These are phyloP conservation scores for Ophiosphaerella narmari DNA, from an alignment of 2,329 filamentous ascomycete genomes.

Conservation along the genomic window DNA sequence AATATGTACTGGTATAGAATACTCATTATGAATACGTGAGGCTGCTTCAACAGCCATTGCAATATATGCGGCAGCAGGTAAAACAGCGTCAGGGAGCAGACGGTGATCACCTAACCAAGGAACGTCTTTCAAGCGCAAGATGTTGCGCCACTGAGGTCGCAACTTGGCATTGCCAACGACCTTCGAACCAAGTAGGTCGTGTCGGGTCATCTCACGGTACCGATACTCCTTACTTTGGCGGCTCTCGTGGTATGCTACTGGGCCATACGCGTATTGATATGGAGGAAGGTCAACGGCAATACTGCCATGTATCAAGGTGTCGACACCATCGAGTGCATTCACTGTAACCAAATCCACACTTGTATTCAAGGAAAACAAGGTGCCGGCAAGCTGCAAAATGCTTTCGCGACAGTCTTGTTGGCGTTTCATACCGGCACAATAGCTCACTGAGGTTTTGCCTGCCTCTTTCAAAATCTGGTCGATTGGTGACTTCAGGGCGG, in stretches of 20 bases:
- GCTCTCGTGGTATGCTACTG: slow-evolving; percentile 17
- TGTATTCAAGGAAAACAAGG: neutral
- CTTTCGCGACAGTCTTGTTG: no score
- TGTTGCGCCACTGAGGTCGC: slow-evolving; percentile 15
- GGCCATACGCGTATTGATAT: slow-evolving; percentile 24
- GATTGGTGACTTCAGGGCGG: slow-evolving; percentile 10
- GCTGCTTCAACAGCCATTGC: slow-evolving; percentile 42
- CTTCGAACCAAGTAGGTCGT: slow-evolving; percentile 15
- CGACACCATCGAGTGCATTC: slow-evolving; percentile 14
- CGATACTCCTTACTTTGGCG: slow-evolving; percentile 17
- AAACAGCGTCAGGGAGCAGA: slow-evolving; percentile 43
- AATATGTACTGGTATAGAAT: neutral
- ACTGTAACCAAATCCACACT: slow-evolving; percentile 14
- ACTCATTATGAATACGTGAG: neutral
- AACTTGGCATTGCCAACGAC: slow-evolving; percentile 3
- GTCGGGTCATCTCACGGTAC: slow-evolving; percentile 9
- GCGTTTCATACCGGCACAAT: no score
- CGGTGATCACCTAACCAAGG: slow-evolving; percentile 25
- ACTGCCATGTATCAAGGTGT: slow-evolving; percentile 1
- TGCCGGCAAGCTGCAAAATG: neutral
- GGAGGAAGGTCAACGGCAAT: slow-evolving; percentile 15
- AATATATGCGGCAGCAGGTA: slow-evolving; percentile 53
- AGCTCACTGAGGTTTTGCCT: neutral
- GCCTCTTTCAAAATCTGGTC: slow-evolving; percentile 7
- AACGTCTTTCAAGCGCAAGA: slow-evolving; percentile 12